Base-by-base conservation (phyloP, 805 yeast species). In the Starmerella etchellsii region DNA sequence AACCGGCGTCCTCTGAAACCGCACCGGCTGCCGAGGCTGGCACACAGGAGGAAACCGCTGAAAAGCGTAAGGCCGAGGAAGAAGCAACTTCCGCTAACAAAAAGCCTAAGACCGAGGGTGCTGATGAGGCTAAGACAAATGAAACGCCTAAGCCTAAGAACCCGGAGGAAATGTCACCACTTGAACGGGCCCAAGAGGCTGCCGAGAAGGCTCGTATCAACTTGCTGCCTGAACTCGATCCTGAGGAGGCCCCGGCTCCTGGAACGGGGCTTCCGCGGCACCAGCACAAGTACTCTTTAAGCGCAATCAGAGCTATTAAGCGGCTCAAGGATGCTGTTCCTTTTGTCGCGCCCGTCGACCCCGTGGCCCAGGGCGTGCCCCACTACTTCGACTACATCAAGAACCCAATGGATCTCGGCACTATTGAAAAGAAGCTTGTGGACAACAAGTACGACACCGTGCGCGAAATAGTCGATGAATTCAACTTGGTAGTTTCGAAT, bases 311-410 rank as follows among this genome's bases (percentile, higher is more conserved):
- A 54, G 87, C 94, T 11, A 78, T 91, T 47, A 84, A 81, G 59
- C 68, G 97, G 47, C 70, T 88, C 54, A 83, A 85, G 60, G 98
- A 91, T 62, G 94, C 97, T 1, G 74, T 69, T 14, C 97, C 97
- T 2, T 91, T 91, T 57, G 57, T 83, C 34, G 73, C 67, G 38
- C 98, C 98, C 0, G 98, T 91, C 18, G 97, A 91, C 59, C 81
- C 73, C 3, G 78, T 80, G 36, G 84, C 82, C 57, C 72, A 84
- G 46, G 84, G 87, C 54, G 81, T 91, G 41, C 98, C 98, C 3
- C 75, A 81, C 48, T 91, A 91, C 60, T 83, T 78, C 60, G 85
- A 84, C 53, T 76, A 73, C 54, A 76, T 91, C 54, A 69, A 73
- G 49, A 68, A 78, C 54, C 98, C 98, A 30, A 91, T 91, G 96